Conservation (phyloP, 176 grass and related monocot genomes). For the Ensete ventricosum region DNA sequence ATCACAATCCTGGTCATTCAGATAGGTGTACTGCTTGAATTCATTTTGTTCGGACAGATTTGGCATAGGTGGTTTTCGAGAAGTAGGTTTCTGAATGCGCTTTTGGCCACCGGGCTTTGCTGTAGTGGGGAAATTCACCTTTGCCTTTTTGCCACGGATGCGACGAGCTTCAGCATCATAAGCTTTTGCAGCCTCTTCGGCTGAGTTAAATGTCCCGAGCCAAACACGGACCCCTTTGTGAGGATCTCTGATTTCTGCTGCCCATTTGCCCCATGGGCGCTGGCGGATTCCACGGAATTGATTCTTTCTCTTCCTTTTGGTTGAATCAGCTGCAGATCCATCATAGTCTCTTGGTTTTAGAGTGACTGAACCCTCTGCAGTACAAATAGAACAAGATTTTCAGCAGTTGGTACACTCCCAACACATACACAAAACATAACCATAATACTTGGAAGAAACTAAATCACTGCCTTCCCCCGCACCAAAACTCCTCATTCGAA, state of each 20-base stretch:
- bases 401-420: background rate
- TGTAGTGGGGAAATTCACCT: constrained; percentile 37
- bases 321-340: background rate
- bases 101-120: constrained; percentile 2
- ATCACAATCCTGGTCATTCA: background rate
- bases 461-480: background rate
- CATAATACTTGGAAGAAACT: too few relatives aligned
- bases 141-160: constrained; percentile 44
- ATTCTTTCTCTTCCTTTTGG: constrained; percentile 44
- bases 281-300: constrained; percentile 44
- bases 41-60: background rate
- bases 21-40: background rate
- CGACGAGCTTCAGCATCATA: constrained; percentile 41
- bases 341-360: constrained; percentile 7
- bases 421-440: too few relatives aligned
- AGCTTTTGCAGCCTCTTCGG: constrained; percentile 40
- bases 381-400: background rate
- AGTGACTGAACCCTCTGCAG: constrained; percentile 20
- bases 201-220: constrained; percentile 48
- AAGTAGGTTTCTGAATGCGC: background rate
- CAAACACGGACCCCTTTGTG: constrained; percentile 37
- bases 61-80: background rate
- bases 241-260: constrained; percentile 45
- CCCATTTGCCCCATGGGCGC: constrained; percentile 52
- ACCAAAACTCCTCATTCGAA: constrained; percentile 9